Evolutionary conservation across 176 grass and related monocot genomes (phyloP).

Genomic region (Metroxylon sagu): DNA sequence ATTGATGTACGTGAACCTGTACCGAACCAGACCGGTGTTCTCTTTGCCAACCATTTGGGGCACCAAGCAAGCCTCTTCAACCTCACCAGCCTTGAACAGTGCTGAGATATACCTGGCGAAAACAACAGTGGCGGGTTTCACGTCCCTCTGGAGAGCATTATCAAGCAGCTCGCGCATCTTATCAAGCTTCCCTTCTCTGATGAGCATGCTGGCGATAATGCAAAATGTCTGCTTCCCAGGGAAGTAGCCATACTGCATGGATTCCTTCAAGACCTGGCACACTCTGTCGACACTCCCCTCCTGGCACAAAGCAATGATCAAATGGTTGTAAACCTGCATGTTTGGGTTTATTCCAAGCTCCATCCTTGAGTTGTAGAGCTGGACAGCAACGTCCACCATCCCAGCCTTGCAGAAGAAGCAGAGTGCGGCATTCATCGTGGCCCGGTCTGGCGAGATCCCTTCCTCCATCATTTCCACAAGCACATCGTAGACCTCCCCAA

Average conservation of each 20-base stretch:
- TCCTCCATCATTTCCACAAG: conserved; percentile 95
- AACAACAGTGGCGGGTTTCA: conserved; percentile 31
- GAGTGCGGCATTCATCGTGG: conserved; percentile 69
- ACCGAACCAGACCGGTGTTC: conserved; percentile 33
- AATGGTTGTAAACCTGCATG: conserved; percentile 47
- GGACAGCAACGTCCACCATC: conserved; percentile 68
- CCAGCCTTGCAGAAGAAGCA: conserved; percentile 98
- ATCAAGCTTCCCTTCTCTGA: conserved; percentile 63
- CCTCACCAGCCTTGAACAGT: conserved; percentile 64
- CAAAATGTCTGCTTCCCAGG: conserved; percentile 59
- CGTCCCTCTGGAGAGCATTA: conserved; percentile 54
- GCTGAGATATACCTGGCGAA: conserved; percentile 66
- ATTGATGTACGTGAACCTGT: conserved; percentile 72
- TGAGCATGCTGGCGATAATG: conserved; percentile 67
- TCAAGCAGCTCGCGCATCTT: conserved; percentile 59
- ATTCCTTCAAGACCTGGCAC: conserved; percentile 54
- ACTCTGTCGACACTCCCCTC: conserved; percentile 48
- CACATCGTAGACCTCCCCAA: conserved; percentile 63
- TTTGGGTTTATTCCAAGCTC: conserved; percentile 77
- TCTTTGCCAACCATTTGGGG: conserved; percentile 43
- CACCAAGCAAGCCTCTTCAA: conserved; percentile 46
- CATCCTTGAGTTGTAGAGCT: conserved; percentile 58
- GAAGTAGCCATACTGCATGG: conserved; percentile 56
- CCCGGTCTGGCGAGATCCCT: conserved; percentile 53
- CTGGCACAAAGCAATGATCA: conserved; percentile 60